Evolutionary conservation across 441 rosid species (phyloP), one percentile per base, ranked within the genome.

Genomic region (Gossypium schwendimanii): DNA sequence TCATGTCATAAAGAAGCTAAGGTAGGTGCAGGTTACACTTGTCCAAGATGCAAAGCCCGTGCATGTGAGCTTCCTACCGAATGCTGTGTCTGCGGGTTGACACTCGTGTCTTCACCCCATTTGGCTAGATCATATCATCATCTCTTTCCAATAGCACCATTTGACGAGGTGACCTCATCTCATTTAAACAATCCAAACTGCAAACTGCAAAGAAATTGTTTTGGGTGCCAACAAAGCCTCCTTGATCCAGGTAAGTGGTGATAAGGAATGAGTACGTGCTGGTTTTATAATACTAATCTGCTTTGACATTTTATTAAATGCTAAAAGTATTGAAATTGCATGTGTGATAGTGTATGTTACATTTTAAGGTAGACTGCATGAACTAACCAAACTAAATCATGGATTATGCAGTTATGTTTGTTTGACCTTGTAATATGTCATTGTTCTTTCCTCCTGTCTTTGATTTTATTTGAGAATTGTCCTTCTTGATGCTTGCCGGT

Each of bases 81-180:
- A 82, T 94, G 97, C 63, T 73, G 88, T 61, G 79, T 92, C 31
- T 92, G 98, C 58, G 98, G 97, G 20, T 82, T 90, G 75, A 89
- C 97, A 28, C 97, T 92, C 69, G 97, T 94, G 77, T 94, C 98
- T 26, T 92, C 97, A 1, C 98, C 97, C 6, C 98, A 89, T 87
- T 78, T 94, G 77, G 97, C 97, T 0, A 88, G 97, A 83, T 94
- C 98, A 9, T 92, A 94, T 74, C 98, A 90, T 84, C 97, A 94
- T 77, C 90, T 94, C 73, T 94, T 92, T 81, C 98, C 97, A 3
- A 89, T 92, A 45, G 79, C 86, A 44, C 95, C 91, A 58, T 94
- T 92, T 75, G 90, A 87, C 41, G 98, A 92, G 76, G 86, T 86
- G 60, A 73, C 88, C n/a, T 60, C 79, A 28, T 55, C 77, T 61